These are phyloP conservation scores for Fusarium tjaetaba DNA, from an alignment of 2,329 filamentous ascomycete genomes.

Conservation along the genomic window DNA sequence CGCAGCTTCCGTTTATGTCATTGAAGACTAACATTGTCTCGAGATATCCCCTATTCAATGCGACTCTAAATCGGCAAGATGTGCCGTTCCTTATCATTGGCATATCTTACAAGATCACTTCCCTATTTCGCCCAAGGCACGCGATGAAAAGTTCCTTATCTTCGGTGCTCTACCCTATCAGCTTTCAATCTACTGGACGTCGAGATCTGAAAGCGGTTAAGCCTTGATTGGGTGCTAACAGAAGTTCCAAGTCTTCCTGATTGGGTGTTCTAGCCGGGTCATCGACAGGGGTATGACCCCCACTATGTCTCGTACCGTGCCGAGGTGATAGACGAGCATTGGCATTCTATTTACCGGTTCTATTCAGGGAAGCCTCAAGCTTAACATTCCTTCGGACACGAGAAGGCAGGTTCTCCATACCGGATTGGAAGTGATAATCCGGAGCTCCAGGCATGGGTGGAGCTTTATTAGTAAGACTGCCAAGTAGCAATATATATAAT, in stretches of 20 bases:
- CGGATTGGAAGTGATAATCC: too few relatives aligned
- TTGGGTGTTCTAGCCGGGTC: not conserved
- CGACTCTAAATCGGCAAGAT: not conserved
- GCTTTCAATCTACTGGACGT: rapidly evolving
- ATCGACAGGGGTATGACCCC: not conserved
- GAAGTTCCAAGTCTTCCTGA: not conserved
- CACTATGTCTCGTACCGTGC: not conserved
- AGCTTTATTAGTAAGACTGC: not conserved
- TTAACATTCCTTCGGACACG: not conserved
- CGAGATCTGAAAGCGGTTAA: not conserved
- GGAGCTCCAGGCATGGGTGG: not conserved
- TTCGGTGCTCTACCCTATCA: not conserved
- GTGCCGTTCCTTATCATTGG: not conserved
- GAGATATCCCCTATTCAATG: not conserved
- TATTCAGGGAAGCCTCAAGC: not conserved
- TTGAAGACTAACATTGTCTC: rapidly evolving
- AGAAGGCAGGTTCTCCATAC: rapidly evolving
- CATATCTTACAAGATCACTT: not conserved
- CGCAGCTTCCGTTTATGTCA: not conserved
- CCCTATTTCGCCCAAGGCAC: not conserved
- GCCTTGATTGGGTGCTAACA: not conserved
- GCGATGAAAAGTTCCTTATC: not conserved
- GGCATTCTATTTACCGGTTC: not conserved
- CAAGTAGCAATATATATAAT: conserved; percentile 10
- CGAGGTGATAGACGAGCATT: not conserved